These are phyloP conservation scores for Ophiostoma ulmi DNA, from an alignment of 2,329 filamentous ascomycete species.

Conservation along the genomic window DNA sequence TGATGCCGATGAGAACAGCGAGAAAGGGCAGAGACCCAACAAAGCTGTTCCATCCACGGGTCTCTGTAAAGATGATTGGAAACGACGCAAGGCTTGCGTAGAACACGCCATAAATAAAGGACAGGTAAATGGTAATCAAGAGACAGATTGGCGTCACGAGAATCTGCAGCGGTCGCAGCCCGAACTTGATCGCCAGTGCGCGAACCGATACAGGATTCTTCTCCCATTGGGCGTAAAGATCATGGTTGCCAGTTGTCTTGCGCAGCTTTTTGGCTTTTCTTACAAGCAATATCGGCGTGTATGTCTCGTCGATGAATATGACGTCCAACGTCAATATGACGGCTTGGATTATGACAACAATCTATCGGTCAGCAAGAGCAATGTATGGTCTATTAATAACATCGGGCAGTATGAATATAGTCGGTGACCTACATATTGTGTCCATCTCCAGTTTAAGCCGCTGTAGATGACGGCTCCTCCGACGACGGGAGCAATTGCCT, in stretches of 20 bases:
- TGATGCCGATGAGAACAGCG: background rate
- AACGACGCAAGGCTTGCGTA: background rate
- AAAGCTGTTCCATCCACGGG: background rate
- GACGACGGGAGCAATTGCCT: background rate
- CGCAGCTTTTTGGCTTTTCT: slow-evolving; percentile 17
- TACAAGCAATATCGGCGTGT: slow-evolving; percentile 12
- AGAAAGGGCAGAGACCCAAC: background rate
- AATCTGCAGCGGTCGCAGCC: slow-evolving; percentile 18
- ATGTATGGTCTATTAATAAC: background rate
- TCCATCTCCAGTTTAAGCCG: background rate
- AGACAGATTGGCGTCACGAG: slow-evolving; percentile 9
- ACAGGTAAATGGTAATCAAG: background rate
- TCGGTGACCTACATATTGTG: background rate
- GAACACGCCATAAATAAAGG: background rate
- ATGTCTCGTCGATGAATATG: slow-evolving; percentile 19
- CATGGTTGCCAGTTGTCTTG: slow-evolving; percentile 16
- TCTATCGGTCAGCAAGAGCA: background rate
- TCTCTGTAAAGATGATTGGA: background rate
- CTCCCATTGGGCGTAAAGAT: slow-evolving; percentile 18
- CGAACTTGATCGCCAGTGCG: slow-evolving; percentile 18
- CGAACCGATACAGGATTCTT: slow-evolving; percentile 15
- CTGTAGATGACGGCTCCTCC: background rate
- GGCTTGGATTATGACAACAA: background rate
- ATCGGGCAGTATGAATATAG: background rate
- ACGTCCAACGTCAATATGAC: slow-evolving; percentile 13